Evolutionary conservation across 2,329 filamentous ascomycete genomes (phyloP).

Genomic region (Davidsoniella neocaledoniae): DNA sequence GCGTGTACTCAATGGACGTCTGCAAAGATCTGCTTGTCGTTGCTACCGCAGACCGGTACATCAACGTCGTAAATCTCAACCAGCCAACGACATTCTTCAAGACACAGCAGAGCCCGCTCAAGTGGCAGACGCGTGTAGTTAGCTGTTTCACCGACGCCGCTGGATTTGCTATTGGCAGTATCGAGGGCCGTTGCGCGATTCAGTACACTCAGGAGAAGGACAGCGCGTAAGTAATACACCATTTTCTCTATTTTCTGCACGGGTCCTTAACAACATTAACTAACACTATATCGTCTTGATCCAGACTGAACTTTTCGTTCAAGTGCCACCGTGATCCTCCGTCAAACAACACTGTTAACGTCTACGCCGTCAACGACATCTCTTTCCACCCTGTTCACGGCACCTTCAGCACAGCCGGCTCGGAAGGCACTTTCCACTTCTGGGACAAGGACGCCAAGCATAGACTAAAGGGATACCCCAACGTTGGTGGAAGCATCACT

Average conservation of each 20-base stretch:
- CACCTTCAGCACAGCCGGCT: slow-evolving; percentile 94
- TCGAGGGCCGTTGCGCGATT: slow-evolving; percentile 93
- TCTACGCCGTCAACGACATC: slow-evolving; percentile 92
- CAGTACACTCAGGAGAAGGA: slow-evolving; percentile 98
- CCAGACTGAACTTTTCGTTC: slow-evolving; percentile 87
- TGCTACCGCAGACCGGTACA: slow-evolving; percentile 86
- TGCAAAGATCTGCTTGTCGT: slow-evolving; percentile 77
- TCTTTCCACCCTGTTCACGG: slow-evolving; percentile 93
- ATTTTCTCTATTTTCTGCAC: neutral
- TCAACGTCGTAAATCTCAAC: slow-evolving; percentile 84
- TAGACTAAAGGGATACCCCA: slow-evolving; percentile 73
- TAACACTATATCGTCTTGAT: neutral
- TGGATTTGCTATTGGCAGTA: slow-evolving; percentile 88
- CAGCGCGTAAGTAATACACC: slow-evolving; percentile 34
- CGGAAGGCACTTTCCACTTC: slow-evolving; percentile 92
- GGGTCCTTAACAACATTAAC: neutral
- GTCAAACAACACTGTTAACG: slow-evolving; percentile 61
- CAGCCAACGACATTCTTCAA: slow-evolving; percentile 89
- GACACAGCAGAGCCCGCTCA: slow-evolving; percentile 84
- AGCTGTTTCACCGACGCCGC: slow-evolving; percentile 86
- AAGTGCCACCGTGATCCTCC: slow-evolving; percentile 88
- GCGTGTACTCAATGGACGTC: slow-evolving; percentile 84
- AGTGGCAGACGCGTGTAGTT: slow-evolving; percentile 94
- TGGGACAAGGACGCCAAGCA: slow-evolving; percentile 91
- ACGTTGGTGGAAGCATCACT: slow-evolving; percentile 72